Conservation (phyloP, 257 asterid genomes). For the Gardenia jasminoides region DNA sequence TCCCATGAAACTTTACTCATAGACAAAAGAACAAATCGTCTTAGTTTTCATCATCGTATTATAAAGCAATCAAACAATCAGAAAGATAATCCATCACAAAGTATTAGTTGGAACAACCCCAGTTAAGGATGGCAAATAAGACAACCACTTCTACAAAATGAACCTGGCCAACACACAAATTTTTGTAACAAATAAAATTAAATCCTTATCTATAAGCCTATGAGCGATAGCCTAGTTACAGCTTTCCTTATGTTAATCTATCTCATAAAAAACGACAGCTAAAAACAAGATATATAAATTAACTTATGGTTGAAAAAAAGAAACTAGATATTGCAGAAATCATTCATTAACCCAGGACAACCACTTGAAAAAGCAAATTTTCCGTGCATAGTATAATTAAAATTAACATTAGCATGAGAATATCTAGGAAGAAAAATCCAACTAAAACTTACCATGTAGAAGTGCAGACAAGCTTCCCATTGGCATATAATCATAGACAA, state of each 20-base stretch:
- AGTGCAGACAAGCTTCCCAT: slow-evolving; percentile 93
- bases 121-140: not conserved
- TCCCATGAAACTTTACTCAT: not conserved
- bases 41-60: not conserved
- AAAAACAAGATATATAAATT: not conserved
- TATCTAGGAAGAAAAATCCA: not conserved
- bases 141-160: not conserved
- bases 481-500: slow-evolving; percentile 85
- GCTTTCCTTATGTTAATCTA: not conserved
- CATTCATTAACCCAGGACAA: not conserved
- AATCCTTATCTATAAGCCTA: not conserved
- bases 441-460: slow-evolving; percentile 55
- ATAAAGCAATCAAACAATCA: not conserved
- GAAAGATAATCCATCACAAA: not conserved
- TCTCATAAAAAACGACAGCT: too few relatives aligned
- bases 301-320: not conserved
- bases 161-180: not conserved
- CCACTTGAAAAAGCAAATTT: not conserved
- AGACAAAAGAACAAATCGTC: not conserved
- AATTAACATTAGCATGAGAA: too few relatives aligned
- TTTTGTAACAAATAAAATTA: not conserved
- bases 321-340: not conserved
- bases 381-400: not conserved
- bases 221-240: not conserved
- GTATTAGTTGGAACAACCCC: not conserved